Percentiles rank a stretch among this genome's conserved stretches.
phyloP scores from a whole-genome alignment of 495 filamentous ascomycete species.

The Bathelium albidoporum region DNA sequence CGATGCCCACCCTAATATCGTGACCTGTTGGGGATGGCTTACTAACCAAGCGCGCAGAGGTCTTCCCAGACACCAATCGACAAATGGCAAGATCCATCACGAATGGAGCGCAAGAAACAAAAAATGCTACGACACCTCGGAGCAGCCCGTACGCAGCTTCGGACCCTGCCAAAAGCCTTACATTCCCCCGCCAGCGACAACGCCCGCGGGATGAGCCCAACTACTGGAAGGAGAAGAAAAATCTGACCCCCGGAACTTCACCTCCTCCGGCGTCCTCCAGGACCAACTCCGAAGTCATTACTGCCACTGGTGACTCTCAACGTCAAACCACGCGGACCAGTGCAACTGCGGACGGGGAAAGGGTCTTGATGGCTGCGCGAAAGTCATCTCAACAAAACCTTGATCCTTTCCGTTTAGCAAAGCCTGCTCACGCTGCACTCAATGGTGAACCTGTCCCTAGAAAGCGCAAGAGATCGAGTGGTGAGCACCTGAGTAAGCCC shows the following conservation, averaged over 20 bases:
- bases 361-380: neutral
- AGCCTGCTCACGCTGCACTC: neutral
- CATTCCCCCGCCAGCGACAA: neutral
- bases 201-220: neutral
- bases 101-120: neutral
- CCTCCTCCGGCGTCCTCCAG: neutral
- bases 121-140: neutral
- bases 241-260: neutral
- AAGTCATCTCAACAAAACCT: neutral
- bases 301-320: neutral
- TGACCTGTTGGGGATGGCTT: too few relatives aligned
- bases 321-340: neutral
- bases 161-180: neutral
- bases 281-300: neutral
- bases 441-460: neutral
- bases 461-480: constrained; percentile 1
- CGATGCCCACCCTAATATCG: neutral
- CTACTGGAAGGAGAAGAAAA: neutral
- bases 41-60: neutral
- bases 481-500: neutral
- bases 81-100: constrained; percentile 1
- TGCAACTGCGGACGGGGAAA: neutral
- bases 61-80: neutral
- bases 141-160: neutral
- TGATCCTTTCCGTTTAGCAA: neutral